A percentile compares a stretch with the other conserved stretches of the same genome.
phyloP scores from a whole-genome alignment of 352 stramenopile genomes.

The Phytopythium montanum region DNA sequence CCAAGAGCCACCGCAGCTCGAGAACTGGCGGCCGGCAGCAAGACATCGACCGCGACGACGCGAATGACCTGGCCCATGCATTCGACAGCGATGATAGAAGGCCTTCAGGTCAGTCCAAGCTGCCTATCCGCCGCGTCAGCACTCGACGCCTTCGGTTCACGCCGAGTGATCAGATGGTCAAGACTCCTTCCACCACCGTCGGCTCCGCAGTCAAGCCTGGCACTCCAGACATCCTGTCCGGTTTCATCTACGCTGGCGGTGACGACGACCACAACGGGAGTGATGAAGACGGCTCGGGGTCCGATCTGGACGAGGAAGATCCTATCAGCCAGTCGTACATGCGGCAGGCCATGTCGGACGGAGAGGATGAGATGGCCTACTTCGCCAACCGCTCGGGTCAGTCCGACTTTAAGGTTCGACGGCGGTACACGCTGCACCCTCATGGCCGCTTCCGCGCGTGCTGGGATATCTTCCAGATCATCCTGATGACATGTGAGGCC shows the following conservation, averaged over 20 bases:
- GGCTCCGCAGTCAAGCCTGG: neutral
- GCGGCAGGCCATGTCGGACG: conserved; percentile 20
- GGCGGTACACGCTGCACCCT: conserved; percentile 53
- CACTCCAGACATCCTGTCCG: neutral
- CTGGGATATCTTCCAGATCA: conserved; percentile 55
- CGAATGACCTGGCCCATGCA: neutral
- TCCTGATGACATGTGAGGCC: conserved; percentile 62
- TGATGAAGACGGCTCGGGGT: conserved; percentile 15
- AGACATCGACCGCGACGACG: neutral
- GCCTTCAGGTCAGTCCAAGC: neutral
- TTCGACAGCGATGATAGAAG: neutral
- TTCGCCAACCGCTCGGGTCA: conserved; percentile 47
- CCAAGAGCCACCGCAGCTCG: neutral
- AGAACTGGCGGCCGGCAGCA: neutral
- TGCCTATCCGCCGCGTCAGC: neutral
- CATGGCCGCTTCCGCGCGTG: conserved; percentile 48
- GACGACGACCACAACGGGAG: conserved; percentile 5
- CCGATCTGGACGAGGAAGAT: conserved; percentile 10
- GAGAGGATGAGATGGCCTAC: conserved; percentile 66
- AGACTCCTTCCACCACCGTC: neutral
- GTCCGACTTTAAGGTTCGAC: conserved; percentile 45
- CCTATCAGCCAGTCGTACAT: conserved; percentile 5
- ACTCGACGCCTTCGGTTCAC: neutral
- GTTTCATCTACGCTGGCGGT: neutral
- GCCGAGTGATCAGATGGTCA: neutral